Evolutionary conservation across 129 eudicot species (phyloP).

Genomic region (Saussurea involucrata): DNA sequence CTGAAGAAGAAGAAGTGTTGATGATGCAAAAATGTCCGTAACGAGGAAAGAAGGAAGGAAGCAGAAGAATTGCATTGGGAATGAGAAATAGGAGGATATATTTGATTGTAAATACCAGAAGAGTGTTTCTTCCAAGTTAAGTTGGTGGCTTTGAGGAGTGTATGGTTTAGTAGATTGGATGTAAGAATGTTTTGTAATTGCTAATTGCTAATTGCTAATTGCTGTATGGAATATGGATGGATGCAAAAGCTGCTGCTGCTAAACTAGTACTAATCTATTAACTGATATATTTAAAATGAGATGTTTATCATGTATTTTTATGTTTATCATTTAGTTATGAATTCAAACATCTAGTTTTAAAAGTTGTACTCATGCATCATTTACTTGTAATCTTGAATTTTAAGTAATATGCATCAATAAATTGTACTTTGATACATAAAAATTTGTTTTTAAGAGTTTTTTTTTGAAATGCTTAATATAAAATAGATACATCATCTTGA

Average conservation of each 20-base stretch:
- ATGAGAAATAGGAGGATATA: background rate
- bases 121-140: background rate
- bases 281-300: too few relatives aligned
- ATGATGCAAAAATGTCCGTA: background rate
- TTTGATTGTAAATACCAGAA: slow-evolving; percentile 2
- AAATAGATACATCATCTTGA: too few relatives aligned
- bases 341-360: too few relatives aligned
- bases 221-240: background rate
- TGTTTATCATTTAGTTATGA: too few relatives aligned
- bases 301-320: too few relatives aligned
- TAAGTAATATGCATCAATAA: too few relatives aligned
- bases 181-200: background rate
- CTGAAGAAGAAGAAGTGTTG: background rate
- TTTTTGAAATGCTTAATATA: too few relatives aligned
- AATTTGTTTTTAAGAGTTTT: too few relatives aligned
- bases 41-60: background rate
- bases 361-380: too few relatives aligned
- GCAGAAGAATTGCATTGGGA: background rate
- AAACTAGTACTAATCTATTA: too few relatives aligned
- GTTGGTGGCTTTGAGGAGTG: background rate
- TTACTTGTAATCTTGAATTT: too few relatives aligned
- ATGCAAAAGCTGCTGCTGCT: background rate
- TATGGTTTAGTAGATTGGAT: background rate
- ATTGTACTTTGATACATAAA: too few relatives aligned
- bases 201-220: background rate